phyloP scores from a whole-genome alignment of 805 yeast genomes.

The Yarrowia osloensis region DNA sequence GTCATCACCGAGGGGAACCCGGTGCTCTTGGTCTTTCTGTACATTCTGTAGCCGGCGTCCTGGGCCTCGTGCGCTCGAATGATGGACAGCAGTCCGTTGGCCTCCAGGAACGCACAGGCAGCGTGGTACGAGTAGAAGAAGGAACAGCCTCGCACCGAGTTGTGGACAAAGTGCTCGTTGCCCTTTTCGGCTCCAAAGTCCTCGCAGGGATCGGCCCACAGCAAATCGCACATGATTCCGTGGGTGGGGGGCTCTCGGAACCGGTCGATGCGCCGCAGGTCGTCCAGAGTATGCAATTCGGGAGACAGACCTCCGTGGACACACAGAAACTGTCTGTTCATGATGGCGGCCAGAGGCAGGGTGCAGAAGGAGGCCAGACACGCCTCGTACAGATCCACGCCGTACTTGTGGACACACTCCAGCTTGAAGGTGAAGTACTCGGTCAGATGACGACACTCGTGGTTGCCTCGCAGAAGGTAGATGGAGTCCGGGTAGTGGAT shows the following conservation, averaged over 20 bases:
- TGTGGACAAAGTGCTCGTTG: slow-evolving; percentile 94
- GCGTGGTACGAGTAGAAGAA: slow-evolving; percentile 85
- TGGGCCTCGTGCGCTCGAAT: slow-evolving; percentile 96
- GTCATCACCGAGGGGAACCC: slow-evolving; percentile 57
- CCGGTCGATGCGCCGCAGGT: slow-evolving; percentile 70
- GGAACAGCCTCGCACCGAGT: slow-evolving; percentile 98
- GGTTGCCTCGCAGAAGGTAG: slow-evolving; percentile 90
- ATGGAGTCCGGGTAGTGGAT: slow-evolving; percentile 69
- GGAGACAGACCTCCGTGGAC: slow-evolving; percentile 95
- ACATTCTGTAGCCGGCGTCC: slow-evolving; percentile 83
- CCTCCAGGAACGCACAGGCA: slow-evolving; percentile 72
- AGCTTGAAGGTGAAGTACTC: slow-evolving; percentile 94
- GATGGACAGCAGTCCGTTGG: slow-evolving; percentile 71
- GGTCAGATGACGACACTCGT: slow-evolving; percentile 96
- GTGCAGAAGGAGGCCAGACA: slow-evolving; percentile 84
- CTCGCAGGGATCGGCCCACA: slow-evolving; percentile 96
- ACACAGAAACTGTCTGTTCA: slow-evolving; percentile 76
- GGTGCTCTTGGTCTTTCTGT: slow-evolving; percentile 68
- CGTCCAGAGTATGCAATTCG: slow-evolving; percentile 68
- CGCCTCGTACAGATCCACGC: slow-evolving; percentile 73
- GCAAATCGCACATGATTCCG: slow-evolving; percentile 91
- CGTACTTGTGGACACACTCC: slow-evolving; percentile 89
- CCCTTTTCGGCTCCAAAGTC: slow-evolving; percentile 85
- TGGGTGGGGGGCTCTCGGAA: slow-evolving; percentile 86
- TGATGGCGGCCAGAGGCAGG: slow-evolving; percentile 83